Conservation (phyloP, 495 filamentous ascomycete species). For the Staphylotrichum longicolle region DNA sequence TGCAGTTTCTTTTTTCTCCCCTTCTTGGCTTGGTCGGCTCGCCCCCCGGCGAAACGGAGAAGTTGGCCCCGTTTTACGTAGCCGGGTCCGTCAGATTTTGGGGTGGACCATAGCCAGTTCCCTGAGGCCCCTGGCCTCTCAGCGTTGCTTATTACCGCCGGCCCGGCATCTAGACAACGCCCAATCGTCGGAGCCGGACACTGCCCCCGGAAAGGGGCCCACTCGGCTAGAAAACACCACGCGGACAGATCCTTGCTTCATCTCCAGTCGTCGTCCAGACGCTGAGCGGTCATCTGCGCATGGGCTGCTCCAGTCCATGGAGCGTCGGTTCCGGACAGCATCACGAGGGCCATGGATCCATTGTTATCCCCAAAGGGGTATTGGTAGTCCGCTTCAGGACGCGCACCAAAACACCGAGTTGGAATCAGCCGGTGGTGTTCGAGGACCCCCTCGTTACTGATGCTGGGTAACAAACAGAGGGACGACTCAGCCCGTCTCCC, state of each 20-base stretch:
- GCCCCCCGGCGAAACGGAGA: slow-evolving; percentile 1
- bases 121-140: not conserved
- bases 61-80: not conserved
- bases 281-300: too few relatives aligned
- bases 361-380: too few relatives aligned
- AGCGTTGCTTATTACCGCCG: slow-evolving; percentile 2
- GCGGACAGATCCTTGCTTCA: not conserved
- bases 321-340: too few relatives aligned
- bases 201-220: slow-evolving; percentile 2
- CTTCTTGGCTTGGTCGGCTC: too few relatives aligned
- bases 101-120: not conserved
- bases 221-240: not conserved
- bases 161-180: not conserved
- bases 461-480: too few relatives aligned
- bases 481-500: too few relatives aligned
- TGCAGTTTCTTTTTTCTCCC: not conserved
- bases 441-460: too few relatives aligned
- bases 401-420: too few relatives aligned
- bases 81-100: not conserved
- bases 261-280: not conserved
- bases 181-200: slow-evolving; percentile 18
- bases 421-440: too few relatives aligned
- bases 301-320: too few relatives aligned
- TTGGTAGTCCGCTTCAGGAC: too few relatives aligned
- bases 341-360: too few relatives aligned